Evolutionary conservation across 163 green algal genomes (phyloP), one percentile per base, ranked within the genome.

Genomic region (Scenedesmus sp.): DNA sequence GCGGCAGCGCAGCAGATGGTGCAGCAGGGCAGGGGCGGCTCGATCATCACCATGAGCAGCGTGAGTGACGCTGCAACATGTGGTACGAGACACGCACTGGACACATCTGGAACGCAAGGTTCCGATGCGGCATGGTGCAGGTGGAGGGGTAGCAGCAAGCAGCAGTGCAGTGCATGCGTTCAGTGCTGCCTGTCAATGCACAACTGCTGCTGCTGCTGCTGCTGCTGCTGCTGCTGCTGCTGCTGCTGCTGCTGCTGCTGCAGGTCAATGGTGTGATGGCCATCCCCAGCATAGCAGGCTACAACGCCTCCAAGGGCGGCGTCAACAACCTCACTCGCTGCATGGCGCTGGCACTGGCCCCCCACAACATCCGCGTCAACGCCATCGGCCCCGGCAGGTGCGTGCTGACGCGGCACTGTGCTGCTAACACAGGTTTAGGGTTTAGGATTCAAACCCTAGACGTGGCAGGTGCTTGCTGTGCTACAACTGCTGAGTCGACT

Each of bases 281-380:
- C 82, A 99, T 99, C 46, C 97, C 97, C 42, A 96, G 93, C 65
- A 98, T 99, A 37, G 92, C 95, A 33, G 83, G 83, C 73, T 99
- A 99, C 94, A 98, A 98, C 80, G 96, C 97, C 20, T 94, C 93
- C 88, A 99, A 99, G 94, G 97, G 97, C 33, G 97, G 97, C 30
- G 91, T 99, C 40, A 95, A 98, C 93, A 97, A 97, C 89, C 95
- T 99, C 44, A 99, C 97, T 0, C 93, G 95, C 85, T 95, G 92
- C 92, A 99, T 99, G 97, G 92, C 97, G 26, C 88, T 99, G 81
- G 89, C 95, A 5, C 94, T 99, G 76, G 97, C 96, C 12, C 92
- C 92, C 0, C 94, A 99, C 87, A 95, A 94, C 85, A 98, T 99
- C 40, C 91, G 97, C 0, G 97, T 99, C 46, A 99, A 99, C 81